These are phyloP conservation scores for Gautieria morchelliformis DNA, from an alignment of 768 basidiomycete species.

Conservation along the genomic window DNA sequence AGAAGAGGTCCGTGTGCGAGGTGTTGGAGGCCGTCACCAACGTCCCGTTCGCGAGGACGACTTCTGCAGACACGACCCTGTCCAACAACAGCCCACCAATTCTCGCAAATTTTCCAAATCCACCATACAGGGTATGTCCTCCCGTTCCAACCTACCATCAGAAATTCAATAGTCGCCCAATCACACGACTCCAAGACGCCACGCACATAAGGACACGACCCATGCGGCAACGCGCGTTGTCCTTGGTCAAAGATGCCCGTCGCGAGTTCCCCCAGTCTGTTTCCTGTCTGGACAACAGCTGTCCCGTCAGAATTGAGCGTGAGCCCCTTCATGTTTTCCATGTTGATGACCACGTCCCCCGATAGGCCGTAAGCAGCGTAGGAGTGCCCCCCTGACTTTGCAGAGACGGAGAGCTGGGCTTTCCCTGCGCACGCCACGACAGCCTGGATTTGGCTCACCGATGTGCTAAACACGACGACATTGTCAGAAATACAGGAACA, in stretches of 20 bases:
- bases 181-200: slow-evolving; percentile 17
- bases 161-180: not conserved
- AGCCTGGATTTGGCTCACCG: not conserved
- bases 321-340: slow-evolving; percentile 32
- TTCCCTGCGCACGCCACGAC: not conserved
- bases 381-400: slow-evolving; percentile 25
- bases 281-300: slow-evolving; percentile 35
- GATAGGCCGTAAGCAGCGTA: slow-evolving; percentile 43
- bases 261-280: slow-evolving; percentile 38
- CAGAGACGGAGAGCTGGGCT: not conserved
- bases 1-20: slow-evolving; percentile 40
- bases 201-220: slow-evolving; percentile 34
- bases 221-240: slow-evolving; percentile 39
- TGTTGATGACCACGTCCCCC: slow-evolving; percentile 37
- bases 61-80: slow-evolving; percentile 22
- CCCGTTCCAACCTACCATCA: slow-evolving; percentile 30
- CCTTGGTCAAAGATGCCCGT: slow-evolving; percentile 29
- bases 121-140: slow-evolving; percentile 41
- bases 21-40: slow-evolving; percentile 29
- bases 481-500: no score
- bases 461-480: not conserved
- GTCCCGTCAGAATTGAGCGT: slow-evolving; percentile 25
- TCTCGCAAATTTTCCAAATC: slow-evolving; percentile 39
- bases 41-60: slow-evolving; percentile 34
- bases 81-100: slow-evolving; percentile 46